Evolutionary conservation across 768 basidiomycete species (phyloP), one percentile per base, ranked within the genome.

Genomic region (Pleurotus citrinopileatus): DNA sequence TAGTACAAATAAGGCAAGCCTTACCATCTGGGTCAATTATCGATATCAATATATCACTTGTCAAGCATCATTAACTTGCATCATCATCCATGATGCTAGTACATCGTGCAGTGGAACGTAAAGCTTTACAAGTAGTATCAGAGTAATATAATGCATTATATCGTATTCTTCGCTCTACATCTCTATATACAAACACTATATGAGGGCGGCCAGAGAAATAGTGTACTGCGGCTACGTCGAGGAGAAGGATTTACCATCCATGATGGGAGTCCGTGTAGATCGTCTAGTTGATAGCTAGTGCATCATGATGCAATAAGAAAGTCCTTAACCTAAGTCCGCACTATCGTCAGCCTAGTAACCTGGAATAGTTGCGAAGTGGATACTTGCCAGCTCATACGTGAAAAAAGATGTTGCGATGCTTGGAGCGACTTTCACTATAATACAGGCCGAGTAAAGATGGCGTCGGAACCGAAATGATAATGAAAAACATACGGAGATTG

Each of bases 331-430:
- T 50, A 42, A 23, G 34, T 9, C 26, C 34, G 53, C 51, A 7
- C 15, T 40, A 20, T 36, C 34, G 34, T 44, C 20, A 20, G 34
- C 29, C 34, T 34, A 17, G n/a, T 10, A 12, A n/a, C n/a, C 29
- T 36, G 17, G 32, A 29, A 36, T 9, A 36, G 32, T 20, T 19
- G 47, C 1, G 20, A 17, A 34, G 38, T 6, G 48, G 29, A n/a
- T 9, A 68, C 67, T 56, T 52, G 75, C 80, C 60, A 89, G 64
- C 70, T 92, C 90, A 68, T 92, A 91, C 10, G 83, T 87, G 73
- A 89, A 91, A 66, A 92, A 91, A 27, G 86, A 87, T 32, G 87
- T 93, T 29, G 91, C 89, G 56, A 93, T 93, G 64, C 89, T 91
- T 17, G 91, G 91, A 1, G 91, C 87, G n/a, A 93, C 91, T 67